Evolutionary conservation across 2,329 filamentous ascomycete genomes (phyloP), one percentile per base, ranked within the genome.

Genomic region (Aspergillus viridinutans): DNA sequence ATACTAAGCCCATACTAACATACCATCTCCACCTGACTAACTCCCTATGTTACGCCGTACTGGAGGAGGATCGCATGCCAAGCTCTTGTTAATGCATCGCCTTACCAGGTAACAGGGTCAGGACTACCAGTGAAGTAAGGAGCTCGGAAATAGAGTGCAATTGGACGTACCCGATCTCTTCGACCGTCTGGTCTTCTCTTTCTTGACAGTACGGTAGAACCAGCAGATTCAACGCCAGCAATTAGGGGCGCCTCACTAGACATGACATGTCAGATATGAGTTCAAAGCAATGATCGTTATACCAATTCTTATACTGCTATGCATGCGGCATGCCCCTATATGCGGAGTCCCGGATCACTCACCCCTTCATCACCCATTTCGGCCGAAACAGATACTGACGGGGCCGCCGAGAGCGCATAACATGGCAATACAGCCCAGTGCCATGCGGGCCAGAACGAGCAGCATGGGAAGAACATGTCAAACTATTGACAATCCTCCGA

Each of bases 71-170:
- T 54, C 52, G 14, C 48, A 23, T 48, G 52, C 43, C 29, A 49
- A 54, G 43, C 52, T 49, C 43, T 49, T 47, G 52, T 29, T 49
- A 54, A 54, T 54, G 52, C 43, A 38, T 48, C 52, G 21, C 3
- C 1, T 23, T 23, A 45, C 20, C 20, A 45, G 42, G 42, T 14
- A 45, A 45, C 42, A 23, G 20, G 42, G 42, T 23, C 9, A 23
- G 38, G 42, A 10, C 3, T 43, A 21, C 21, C 20, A 45, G 42
- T 3, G 21, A 45, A 21, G 20, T 5, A 45, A 45, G 42, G 42
- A 23, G 42, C n/a, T 17, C 14, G 4, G 5, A 3, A 38, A 17
- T 3, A 7, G 32, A 17, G 6, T 38, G 32, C 32, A 17, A 17
- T 17, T 38, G 14, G 5, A 38, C 14, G 5, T 38, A 38, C 17